Base-by-base conservation (phyloP, 495 filamentous ascomycete genomes). In the Penicillium desertorum region DNA sequence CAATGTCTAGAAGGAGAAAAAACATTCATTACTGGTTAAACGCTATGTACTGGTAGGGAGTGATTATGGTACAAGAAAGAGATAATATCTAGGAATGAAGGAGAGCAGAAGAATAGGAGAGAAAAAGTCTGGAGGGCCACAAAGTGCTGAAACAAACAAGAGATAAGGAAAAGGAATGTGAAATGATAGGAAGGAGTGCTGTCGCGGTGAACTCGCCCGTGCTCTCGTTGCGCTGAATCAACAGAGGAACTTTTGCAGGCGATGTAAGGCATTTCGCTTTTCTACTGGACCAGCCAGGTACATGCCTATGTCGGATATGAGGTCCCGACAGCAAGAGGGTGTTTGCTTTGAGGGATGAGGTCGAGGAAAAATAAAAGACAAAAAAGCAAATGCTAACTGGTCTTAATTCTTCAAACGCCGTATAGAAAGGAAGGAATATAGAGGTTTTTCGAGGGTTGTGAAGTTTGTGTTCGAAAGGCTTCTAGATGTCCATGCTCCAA, bases 401-500 rank as follows among this genome's bases (percentile, higher is more conserved):
- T 37, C 29, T 45, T 55, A 34, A 47, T 55, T 22, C 32, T 46
- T 55, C 52, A 45, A 55, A 55, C 53, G 53, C 53, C 43, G 32
- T 19, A 32, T 46, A 41, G 43, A 4, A 17, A n/a, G 30, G n/a
- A 20, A 10, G 22, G 9, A n/a, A 30, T 32, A 23, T 19, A 34
- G 23, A 5, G n/a, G 43, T 20, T 47, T 10, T 37, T 46, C 3
- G 30, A 54, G 49, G 36, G 32, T 30, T 36, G 34, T 39, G 10
- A 32, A 14, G 1, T 25, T 34, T 5, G 20, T 22, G 42, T 34
- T 46, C 4, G 3, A 29, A 34, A 52, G 41, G 50, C 19, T n/a
- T 12, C 70, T 62, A 79, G 29, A 79, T 73, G 51, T 79, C 76
- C 74, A 79, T 78, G 54, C 76, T 79, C 76, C 76, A 79, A 57